Evolutionary conservation across 108 stramenopile genomes (phyloP), one percentile per base, ranked within the genome.

Genomic region (Chaetoceros muelleri): DNA sequence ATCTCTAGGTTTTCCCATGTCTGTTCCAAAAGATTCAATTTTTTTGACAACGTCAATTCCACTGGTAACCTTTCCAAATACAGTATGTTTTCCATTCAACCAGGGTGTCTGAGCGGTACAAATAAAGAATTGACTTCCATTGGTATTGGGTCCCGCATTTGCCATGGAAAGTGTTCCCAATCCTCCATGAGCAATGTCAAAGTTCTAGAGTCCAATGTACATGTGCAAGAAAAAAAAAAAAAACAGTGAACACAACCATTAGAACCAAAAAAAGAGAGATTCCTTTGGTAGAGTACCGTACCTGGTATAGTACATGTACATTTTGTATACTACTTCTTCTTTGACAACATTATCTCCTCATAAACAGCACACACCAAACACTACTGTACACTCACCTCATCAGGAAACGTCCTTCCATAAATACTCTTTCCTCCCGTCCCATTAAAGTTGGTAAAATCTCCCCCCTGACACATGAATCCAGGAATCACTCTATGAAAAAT

Each of bases 51-150:
- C 54, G 17, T 96, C 95, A 70, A 96, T 65, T 22, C 96, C 96
- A 53, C 94, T 81, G 17, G 91, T 91, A 5, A 97, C 95, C 58
- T 95, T 93, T 44, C 96, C 96, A 72, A 98, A 96, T 0, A 97
- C 96, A 50, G 83, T 80, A 67, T 98, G 97, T 66, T 96, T 95
- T 19, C 99, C 99, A 74, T 99, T 96, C 51, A 99, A 69, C 83
- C 91, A 93, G 3, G 92, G 90, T n/a, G 90, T 91, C 19, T 82
- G 69, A 22, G 78, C 95, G n/a, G 94, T 95, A 73, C 90, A 92
- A 67, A 99, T 90, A 64, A 99, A 99, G 74, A 99, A 96, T 75
- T 96, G 96, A 31, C 64, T 71, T 30, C 96, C 95, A 57, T 95
- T 95, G n/a, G 93, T 94, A 53, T 94, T 82, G 24, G 96, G 96